Base-by-base conservation (phyloP, 2,329 filamentous ascomycete genomes). In the Fusarium lyarnte region DNA sequence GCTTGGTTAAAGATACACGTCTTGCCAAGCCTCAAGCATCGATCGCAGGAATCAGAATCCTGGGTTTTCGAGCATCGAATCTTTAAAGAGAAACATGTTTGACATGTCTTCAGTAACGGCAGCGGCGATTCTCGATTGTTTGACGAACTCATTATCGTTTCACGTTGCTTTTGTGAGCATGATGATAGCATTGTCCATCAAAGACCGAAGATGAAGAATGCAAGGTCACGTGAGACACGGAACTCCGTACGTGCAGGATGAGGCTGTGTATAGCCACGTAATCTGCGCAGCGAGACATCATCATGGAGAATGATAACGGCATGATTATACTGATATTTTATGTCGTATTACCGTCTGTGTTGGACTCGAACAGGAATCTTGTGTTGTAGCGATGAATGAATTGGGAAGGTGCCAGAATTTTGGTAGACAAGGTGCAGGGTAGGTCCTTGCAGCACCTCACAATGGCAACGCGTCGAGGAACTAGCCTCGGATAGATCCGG, bases 61-160 rank as follows among this genome's bases (percentile, higher is more conserved):
- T 80, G 78, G 0, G 78, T 78, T 23, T 78, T 79, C 8, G 77
- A 72, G 57, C 79, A 81, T 5, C 78, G 74, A 13, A 81, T 80
- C 8, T 81, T 81, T 1, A 78, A 58, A 2, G 73, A 68, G 23
- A 79, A 78, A 51, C 80, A 81, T 25, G 78, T 78, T 25, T 80
- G 78, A 8, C 80, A 81, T 5, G 79, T 81, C 39, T 79, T 79
- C 2, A 73, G 23, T 9, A 73, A 8, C 0, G 60, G 60, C 8
- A 64, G 54, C 2, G 69, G 55, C 1, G 53, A 54, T 2, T 49
- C 21, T 23, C 16, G 19, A 13, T 43, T 31, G 8, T 51, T 66
- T 17, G 60, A 49, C 5, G 54, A 17, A 39, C 29, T 63, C 73
- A 75, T 75, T 13, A 9, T 52, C 23, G 9, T 25, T 17, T 17